Conservation (phyloP, 345 rosid genomes). For the Acer saccharum region DNA sequence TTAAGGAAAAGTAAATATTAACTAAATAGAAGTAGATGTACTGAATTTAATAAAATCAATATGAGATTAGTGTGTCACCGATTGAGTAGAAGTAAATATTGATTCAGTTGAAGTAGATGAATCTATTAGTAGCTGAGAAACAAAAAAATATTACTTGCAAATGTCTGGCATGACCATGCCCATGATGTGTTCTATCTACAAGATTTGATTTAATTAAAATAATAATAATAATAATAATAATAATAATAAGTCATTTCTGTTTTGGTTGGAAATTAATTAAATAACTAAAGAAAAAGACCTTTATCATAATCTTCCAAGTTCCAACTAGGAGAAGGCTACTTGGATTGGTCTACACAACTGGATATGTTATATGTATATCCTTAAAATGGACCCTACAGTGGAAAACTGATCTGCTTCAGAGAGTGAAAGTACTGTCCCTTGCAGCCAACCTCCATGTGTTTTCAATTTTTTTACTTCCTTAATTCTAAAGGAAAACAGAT, state of each 20-base stretch:
- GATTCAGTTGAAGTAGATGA: too few relatives aligned
- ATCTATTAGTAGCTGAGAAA: too few relatives aligned
- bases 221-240: too few relatives aligned
- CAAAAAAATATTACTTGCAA: background rate
- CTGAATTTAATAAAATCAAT: too few relatives aligned
- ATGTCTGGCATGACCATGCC: background rate
- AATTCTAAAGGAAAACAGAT: conserved; percentile 28
- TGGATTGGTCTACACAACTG: conserved; percentile 12
- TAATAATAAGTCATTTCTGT: too few relatives aligned
- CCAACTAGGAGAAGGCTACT: conserved; percentile 1
- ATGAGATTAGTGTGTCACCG: too few relatives aligned
- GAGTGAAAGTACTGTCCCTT: conserved; percentile 27
- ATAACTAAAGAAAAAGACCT: background rate
- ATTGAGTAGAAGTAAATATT: too few relatives aligned
- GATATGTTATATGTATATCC: conserved; percentile 5
- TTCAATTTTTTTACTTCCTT: conserved; percentile 26
- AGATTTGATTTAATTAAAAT: background rate
- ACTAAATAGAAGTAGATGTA: too few relatives aligned
- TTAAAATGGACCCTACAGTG: conserved; percentile 26
- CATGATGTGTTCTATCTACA: background rate
- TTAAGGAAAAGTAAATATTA: too few relatives aligned
- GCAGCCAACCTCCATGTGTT: conserved; percentile 15
- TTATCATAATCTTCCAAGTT: background rate
- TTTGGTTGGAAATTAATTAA: background rate
- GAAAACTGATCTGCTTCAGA: conserved; percentile 24